Evolutionary conservation across 1,284 basidiomycete genomes (phyloP), one percentile per base, ranked within the genome.

Genomic region (Athelia sp.): DNA sequence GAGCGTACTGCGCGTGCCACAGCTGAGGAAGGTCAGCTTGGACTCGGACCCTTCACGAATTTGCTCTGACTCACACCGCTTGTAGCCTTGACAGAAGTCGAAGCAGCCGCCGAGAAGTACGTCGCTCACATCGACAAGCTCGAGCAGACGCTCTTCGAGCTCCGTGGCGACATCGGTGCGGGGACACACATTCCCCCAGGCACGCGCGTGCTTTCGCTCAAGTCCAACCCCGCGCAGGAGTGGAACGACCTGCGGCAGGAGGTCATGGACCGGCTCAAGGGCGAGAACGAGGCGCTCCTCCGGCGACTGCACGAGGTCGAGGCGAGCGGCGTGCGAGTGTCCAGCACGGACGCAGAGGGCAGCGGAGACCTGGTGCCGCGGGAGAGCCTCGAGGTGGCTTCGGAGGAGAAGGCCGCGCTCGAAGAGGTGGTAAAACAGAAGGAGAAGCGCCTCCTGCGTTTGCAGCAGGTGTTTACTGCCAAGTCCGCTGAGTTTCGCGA

Each of bases 401-500:
- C 73, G 19, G 69, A 73, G 50, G 86, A 91, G 60, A 84, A 86
- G 58, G 58, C 67, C 24, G 78, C 79, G 23, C 69, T 92, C 1
- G 71, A 83, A 54, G 75, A 78, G 2, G 65, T 73, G 14, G 72
- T 90, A 43, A 75, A 73, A 56, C 79, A 85, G 68, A 85, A 84
- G 60, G 88, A 93, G 62, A 93, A 90, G 62, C 74, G 87, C 22
- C 66, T 90, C 22, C 58, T 84, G 36, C 73, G 91, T 18, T 70
- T 94, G 18, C 81, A 89, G 58, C 77, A 92, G 76, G 75, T 87
- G 1, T 93, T 87, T 61, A 67, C 73, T 0, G 79, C 81, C 31
- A 94, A 93, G 64, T 82, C 82, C 3, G 76, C 81, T 45, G 90
- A 93, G 60, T 93, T 94, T 66, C 76, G 86, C 15, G 87, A 90